Evolutionary conservation across 2,329 filamentous ascomycete genomes (phyloP), one percentile per base, ranked within the genome.

Genomic region (Sphaceloma murrayae): DNA sequence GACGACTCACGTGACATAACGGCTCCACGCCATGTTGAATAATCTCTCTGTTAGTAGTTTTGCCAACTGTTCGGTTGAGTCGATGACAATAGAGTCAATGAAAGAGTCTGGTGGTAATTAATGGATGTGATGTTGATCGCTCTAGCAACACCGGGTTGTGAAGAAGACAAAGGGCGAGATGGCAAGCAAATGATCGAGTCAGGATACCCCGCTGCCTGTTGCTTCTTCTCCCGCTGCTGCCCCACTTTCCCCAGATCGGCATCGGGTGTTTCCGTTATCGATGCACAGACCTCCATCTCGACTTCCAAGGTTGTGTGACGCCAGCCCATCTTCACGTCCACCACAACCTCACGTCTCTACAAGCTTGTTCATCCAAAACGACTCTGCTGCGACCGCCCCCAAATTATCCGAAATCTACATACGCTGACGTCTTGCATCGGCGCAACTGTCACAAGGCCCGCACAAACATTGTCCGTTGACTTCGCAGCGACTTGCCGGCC

Each of bases 1-100:
- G 6, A n/a, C 31, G 24, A 46, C 43, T 34, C 32, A 51, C 50
- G 33, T 52, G 36, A 52, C 45, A 26, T 47, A 50, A 9, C 46
- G 46, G 19, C 48, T 29, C 45, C 45, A 49, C 29, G 31, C 49
- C 49, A 51, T 49, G 30, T 38, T 43, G 24, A 40, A 30, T 36
- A 26, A 13, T n/a, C 11, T 6, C 34, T n/a, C n/a, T n/a, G n/a
- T n/a, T n/a, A 16, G 8, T 2, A 9, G 7, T 4, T 24, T n/a
- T 17, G 13, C 5, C 16, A 16, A 5, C 13, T 10, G 7, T n/a
- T 6, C 19, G n/a, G n/a, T 6, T 5, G 36, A 24, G 17, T 29
- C 9, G 14, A 40, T 16, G 19, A 4, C 22, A 31, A 27, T 16
- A 13, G 4, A 24, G 6, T 27, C 13, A 17, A 27, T n/a, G n/a